Evolutionary conservation across 441 rosid species (phyloP).

Genomic region (Gossypium armourianum): DNA sequence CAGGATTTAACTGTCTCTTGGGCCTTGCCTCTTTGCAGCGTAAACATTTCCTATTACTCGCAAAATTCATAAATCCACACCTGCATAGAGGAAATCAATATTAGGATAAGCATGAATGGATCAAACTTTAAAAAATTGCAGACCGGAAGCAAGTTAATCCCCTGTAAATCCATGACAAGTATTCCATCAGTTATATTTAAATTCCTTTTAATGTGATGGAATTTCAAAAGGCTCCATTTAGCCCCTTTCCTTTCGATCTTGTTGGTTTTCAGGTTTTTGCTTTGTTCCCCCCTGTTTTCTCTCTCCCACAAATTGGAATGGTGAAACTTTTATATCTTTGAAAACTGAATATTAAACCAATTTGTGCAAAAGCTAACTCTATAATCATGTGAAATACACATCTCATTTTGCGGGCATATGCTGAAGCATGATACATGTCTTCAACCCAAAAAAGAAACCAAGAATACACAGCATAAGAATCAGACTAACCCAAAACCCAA

Average conservation of each 20-base stretch:
- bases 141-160: neutral
- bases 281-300: neutral
- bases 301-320: neutral
- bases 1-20: conserved; percentile 44
- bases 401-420: neutral
- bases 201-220: neutral
- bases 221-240: neutral
- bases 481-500: neutral
- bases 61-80: conserved; percentile 88
- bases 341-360: neutral
- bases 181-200: neutral
- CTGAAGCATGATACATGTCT: neutral
- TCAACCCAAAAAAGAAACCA: neutral
- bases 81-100: conserved; percentile 29
- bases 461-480: neutral
- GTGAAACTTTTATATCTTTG: neutral
- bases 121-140: neutral
- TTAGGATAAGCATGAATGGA: neutral
- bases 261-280: neutral
- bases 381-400: neutral
- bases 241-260: neutral
- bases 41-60: conserved; percentile 58
- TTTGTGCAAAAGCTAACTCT: neutral
- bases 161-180: neutral
- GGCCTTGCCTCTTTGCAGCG: conserved; percentile 52